Percentiles rank a stretch among this genome's conserved stretches.
Evolutionary conservation across 2,329 filamentous ascomycete genomes (phyloP).

Genomic region (Myriosclerotinia duriaeana): DNA sequence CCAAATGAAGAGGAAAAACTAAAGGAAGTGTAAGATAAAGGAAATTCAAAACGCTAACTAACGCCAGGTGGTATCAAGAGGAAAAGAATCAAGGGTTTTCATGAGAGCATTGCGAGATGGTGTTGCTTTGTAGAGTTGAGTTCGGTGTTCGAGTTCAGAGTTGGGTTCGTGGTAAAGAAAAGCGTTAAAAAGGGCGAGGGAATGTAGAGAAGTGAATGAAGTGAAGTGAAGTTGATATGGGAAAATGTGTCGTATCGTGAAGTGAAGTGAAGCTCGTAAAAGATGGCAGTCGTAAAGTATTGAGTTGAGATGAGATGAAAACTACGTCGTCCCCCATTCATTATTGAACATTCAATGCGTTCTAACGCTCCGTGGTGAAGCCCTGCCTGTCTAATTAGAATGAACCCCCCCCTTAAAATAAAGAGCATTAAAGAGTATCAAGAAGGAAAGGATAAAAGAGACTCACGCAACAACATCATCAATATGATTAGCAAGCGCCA

Average conservation of each 20-base stretch:
- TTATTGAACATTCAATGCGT: slow-evolving; percentile 31
- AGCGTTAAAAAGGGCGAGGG: not conserved
- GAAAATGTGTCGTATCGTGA: slow-evolving; percentile 11
- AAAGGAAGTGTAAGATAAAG: not conserved
- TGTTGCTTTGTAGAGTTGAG: not conserved
- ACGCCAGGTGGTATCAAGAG: slow-evolving; percentile 20
- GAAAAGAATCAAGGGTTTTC: not conserved
- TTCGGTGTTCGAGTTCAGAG: not conserved
- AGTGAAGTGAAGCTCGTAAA: not conserved
- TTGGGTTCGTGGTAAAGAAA: not conserved
- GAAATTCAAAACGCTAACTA: slow-evolving; percentile 1
- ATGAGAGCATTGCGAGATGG: not conserved
- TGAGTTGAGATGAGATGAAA: slow-evolving; percentile 25
- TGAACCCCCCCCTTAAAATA: not conserved
- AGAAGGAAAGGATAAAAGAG: not conserved
- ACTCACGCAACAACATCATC: slow-evolving; percentile 64
- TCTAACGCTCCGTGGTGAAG: slow-evolving; percentile 38
- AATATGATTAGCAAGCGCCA: slow-evolving; percentile 88
- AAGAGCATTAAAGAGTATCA: not conserved
- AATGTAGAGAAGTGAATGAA: not conserved
- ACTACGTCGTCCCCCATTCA: not conserved
- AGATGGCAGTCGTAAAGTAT: not conserved
- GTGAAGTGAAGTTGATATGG: not conserved
- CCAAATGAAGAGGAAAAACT: not conserved
- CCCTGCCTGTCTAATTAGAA: slow-evolving; percentile 28